Evolutionary conservation across 805 yeast species (phyloP).

Genomic region (Nakazawaea wyomingensis): DNA sequence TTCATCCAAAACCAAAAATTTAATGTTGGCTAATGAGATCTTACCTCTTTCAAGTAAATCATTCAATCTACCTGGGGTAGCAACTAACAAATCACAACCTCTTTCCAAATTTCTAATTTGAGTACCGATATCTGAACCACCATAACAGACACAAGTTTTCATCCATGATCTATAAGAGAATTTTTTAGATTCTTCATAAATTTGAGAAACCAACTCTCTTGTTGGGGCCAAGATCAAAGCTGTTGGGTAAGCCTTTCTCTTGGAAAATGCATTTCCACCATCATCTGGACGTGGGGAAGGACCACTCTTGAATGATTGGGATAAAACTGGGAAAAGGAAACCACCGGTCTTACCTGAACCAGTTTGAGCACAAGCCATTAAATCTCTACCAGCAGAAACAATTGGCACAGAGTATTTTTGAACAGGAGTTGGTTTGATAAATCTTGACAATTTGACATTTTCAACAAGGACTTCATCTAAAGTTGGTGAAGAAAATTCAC

Average conservation of each 20-base stretch:
- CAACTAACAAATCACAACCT: slow-evolving; percentile 95
- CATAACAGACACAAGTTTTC: slow-evolving; percentile 91
- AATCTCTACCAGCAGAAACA: slow-evolving; percentile 82
- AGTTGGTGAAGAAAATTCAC: slow-evolving; percentile 86
- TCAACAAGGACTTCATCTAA: slow-evolving; percentile 80
- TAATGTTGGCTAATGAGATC: slow-evolving; percentile 83
- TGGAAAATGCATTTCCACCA: slow-evolving; percentile 38
- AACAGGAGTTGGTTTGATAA: slow-evolving; percentile 94
- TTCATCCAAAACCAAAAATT: slow-evolving; percentile 93
- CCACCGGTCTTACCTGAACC: slow-evolving; percentile 99
- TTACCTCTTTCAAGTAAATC: slow-evolving; percentile 94
- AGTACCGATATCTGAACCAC: slow-evolving; percentile 91
- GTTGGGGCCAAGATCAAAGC: slow-evolving; percentile 97
- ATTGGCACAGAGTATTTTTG: slow-evolving; percentile 93
- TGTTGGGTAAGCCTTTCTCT: slow-evolving; percentile 87
- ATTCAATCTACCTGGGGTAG: slow-evolving; percentile 98
- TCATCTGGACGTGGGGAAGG: slow-evolving; percentile 60
- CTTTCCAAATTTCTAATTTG: slow-evolving; percentile 86
- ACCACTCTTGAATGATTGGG: slow-evolving; percentile 84
- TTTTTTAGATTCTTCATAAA: slow-evolving; percentile 91
- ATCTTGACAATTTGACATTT: slow-evolving; percentile 83
- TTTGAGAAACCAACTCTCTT: slow-evolving; percentile 97
- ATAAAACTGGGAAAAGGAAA: slow-evolving; percentile 93
- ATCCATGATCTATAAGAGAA: slow-evolving; percentile 99
- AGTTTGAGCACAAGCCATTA: slow-evolving; percentile 97